These are phyloP conservation scores for Mollisiaceae sp. DNA, from an alignment of 2,329 filamentous ascomycete genomes.

Conservation along the genomic window DNA sequence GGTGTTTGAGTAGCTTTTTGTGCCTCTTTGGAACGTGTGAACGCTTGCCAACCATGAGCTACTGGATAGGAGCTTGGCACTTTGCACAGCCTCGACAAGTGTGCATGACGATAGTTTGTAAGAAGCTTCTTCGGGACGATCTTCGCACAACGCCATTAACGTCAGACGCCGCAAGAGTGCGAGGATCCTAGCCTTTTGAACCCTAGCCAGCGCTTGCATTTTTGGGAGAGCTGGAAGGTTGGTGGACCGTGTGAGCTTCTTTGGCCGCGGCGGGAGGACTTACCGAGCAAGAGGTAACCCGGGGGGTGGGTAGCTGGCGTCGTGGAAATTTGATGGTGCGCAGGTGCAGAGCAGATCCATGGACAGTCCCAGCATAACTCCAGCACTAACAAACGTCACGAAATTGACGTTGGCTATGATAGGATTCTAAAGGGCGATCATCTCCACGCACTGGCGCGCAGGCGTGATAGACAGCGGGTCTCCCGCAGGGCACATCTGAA, in stretches of 20 bases:
- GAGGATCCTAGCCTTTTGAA: not conserved
- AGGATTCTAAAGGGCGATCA: slow-evolving; percentile 15
- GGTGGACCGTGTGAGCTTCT: slow-evolving; percentile 4
- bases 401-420: slow-evolving; percentile 5
- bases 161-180: not conserved
- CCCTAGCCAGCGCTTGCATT: not conserved
- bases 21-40: slow-evolving; percentile 7
- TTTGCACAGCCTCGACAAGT: slow-evolving; percentile 8
- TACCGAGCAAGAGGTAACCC: slow-evolving; percentile 17
- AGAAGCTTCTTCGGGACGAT: slow-evolving; percentile 5
- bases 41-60: slow-evolving; percentile 6
- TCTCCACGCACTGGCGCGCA: slow-evolving; percentile 17
- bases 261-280: slow-evolving; percentile 6
- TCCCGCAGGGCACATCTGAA: slow-evolving; percentile 21
- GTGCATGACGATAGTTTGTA: not conserved
- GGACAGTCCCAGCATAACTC: not conserved
- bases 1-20: not conserved
- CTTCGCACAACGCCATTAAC: slow-evolving; percentile 3
- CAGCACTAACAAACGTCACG: slow-evolving; percentile 10
- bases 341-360: slow-evolving; percentile 11
- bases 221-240: not conserved
- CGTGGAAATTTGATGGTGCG: slow-evolving; percentile 21
- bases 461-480: slow-evolving; percentile 18
- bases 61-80: not conserved
- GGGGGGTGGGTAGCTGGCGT: slow-evolving; percentile 8